Percentiles rank a stretch among this genome's conserved stretches.
These are phyloP conservation scores for Waltergamsia citrina DNA, from an alignment of 2,329 filamentous ascomycete genomes.

Conservation along the genomic window DNA sequence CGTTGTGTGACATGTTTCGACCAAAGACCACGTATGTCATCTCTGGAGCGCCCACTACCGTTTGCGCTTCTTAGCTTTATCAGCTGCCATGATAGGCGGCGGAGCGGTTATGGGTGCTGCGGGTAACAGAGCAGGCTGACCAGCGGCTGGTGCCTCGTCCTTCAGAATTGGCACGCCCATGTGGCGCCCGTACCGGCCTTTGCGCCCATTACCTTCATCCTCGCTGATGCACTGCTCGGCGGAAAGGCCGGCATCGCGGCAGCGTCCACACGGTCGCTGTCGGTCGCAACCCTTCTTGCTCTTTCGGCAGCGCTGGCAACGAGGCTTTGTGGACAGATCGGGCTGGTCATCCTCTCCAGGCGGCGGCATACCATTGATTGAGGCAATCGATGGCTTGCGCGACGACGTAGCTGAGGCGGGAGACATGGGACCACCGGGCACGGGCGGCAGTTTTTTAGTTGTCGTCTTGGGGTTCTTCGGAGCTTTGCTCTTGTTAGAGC, in stretches of 20 bases:
- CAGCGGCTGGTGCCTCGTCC: slow-evolving; percentile 32
- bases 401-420: slow-evolving; percentile 60
- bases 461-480: slow-evolving; percentile 20
- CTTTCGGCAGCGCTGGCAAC: slow-evolving; percentile 96
- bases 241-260: slow-evolving; percentile 89
- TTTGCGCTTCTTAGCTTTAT: slow-evolving; percentile 56
- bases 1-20: too few species aligned
- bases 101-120: slow-evolving; percentile 33
- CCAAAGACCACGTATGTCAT: too few species aligned
- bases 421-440: slow-evolving; percentile 45
- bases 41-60: too few species aligned
- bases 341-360: slow-evolving; percentile 79
- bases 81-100: slow-evolving; percentile 20
- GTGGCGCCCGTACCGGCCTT: slow-evolving; percentile 76
- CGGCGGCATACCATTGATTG: slow-evolving; percentile 27
- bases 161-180: slow-evolving; percentile 59
- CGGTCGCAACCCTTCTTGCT: slow-evolving; percentile 99
- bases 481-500: too few species aligned
- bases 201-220: slow-evolving; percentile 94
- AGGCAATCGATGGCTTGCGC: slow-evolving; percentile 67
- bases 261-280: slow-evolving; percentile 88
- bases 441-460: slow-evolving; percentile 30
- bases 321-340: slow-evolving; percentile 88
- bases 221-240: slow-evolving; percentile 94
- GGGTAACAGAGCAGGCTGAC: slow-evolving; percentile 21